Evolutionary conservation across 768 basidiomycete genomes (phyloP).

Genomic region (Agaricus blazei): DNA sequence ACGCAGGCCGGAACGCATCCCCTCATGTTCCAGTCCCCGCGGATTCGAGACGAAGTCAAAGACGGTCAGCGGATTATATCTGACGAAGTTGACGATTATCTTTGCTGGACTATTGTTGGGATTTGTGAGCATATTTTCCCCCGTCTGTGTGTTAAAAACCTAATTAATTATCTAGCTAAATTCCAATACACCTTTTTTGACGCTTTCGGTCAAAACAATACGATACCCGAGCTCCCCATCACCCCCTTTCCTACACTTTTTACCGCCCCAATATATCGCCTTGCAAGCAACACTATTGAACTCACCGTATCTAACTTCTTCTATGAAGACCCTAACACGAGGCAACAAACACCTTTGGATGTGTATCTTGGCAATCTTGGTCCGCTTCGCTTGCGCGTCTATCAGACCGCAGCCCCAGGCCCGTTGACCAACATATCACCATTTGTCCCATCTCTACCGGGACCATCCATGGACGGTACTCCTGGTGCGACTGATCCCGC

Average conservation of each 20-base stretch:
- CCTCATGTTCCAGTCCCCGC: conserved; percentile 72
- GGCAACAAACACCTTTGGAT: conserved; percentile 66
- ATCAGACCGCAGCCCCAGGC: conserved; percentile 66
- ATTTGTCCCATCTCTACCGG: conserved; percentile 47
- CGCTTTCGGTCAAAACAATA: conserved; percentile 75
- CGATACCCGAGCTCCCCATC: conserved; percentile 72
- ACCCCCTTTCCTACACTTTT: conserved; percentile 89
- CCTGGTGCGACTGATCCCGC: conserved; percentile 23
- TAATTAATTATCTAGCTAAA: conserved; percentile 52
- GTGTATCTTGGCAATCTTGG: conserved; percentile 90
- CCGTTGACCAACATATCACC: conserved; percentile 60
- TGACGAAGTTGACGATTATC: conserved; percentile 91
- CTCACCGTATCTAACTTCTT: conserved; percentile 87
- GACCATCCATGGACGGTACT: conserved; percentile 27
- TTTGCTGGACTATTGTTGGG: conserved; percentile 95
- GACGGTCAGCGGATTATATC: conserved; percentile 70
- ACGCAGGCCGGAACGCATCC: conserved; percentile 79
- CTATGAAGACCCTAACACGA: conserved; percentile 66
- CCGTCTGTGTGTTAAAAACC: neutral
- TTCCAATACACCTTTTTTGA: conserved; percentile 96
- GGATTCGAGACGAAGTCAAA: conserved; percentile 77
- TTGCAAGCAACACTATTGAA: conserved; percentile 69
- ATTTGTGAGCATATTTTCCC: conserved; percentile 60
- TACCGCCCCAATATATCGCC: conserved; percentile 71
- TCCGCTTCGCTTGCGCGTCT: conserved; percentile 73